Base-by-base conservation (phyloP, 139 green algal species). In the Chlamydomonas sphaeroides region DNA sequence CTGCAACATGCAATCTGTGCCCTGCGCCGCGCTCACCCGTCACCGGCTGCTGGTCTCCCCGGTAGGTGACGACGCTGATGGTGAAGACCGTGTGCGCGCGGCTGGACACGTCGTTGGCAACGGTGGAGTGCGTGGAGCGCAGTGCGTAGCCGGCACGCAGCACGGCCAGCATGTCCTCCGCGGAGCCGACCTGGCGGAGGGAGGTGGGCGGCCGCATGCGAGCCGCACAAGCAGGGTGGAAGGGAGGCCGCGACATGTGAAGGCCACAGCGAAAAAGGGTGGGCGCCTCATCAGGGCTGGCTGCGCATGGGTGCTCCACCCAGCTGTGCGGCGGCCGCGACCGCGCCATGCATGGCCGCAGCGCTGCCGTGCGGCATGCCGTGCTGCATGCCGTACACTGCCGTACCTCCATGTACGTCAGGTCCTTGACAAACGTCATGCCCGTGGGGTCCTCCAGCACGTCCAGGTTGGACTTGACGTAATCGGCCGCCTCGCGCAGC, bases 71-170 rank as follows among this genome's bases (percentile, higher is more conserved):
- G 26, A 87, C 70, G 3, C 17, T 80, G 36, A 93, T 33, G 18
- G 84, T 93, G 89, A 93, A 91, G 26, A 93, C 76, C n/a, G 86
- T 90, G 87, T 93, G 89, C 10, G 85, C 85, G 36, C 89, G 82
- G 14, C 62, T 86, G 53, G 87, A 91, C 21, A 86, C 77, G 33
- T 90, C 81, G 71, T 88, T 90, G 36, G 83, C 51, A 4, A 10
- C 72, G 11, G 83, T 89, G 81, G 72, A 35, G 36, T 73, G 68
- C 6, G 84, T 85, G 35, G 72, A 15, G 3, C 89, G 78, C 49
- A 90, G 14, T 15, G 41, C n/a, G 51, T 80, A 67, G 38, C 88
- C 88, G 11, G 74, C 72, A 20, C 59, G 66, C 59, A 89, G 69
- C 26, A 91, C 32, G 3, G 68, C 70, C 36, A 86, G 26, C 35